Conservation (phyloP, 2,329 filamentous ascomycete genomes). For the Clarireedia hainanense region DNA sequence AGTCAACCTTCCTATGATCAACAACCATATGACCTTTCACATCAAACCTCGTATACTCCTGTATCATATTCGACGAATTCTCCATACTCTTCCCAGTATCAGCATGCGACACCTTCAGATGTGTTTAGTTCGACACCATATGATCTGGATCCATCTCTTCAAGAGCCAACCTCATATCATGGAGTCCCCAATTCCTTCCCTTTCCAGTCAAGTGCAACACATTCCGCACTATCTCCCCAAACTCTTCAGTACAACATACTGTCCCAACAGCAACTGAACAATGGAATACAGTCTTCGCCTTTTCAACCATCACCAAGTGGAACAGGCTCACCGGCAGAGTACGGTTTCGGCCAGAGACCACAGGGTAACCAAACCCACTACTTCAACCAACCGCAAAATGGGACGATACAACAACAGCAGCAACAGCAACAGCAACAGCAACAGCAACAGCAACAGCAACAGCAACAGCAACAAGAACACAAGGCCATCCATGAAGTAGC, state of each 20-base stretch:
- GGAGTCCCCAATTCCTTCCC: conserved; percentile 22
- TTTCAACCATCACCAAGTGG: conserved; percentile 18
- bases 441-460: no score
- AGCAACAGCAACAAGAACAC: conserved; percentile 9
- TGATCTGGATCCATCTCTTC: conserved; percentile 23
- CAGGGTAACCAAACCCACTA: conserved; percentile 14
- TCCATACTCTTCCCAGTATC: conserved; percentile 24
- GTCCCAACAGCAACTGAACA: conserved; percentile 17
- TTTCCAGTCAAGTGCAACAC: conserved; percentile 14
- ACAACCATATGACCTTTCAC: conserved; percentile 17
- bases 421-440: no score
- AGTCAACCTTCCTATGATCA: conserved; percentile 20
- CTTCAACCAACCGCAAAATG: conserved; percentile 12
- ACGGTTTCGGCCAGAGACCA: conserved; percentile 11
- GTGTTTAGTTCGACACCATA: conserved; percentile 20
- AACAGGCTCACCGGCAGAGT: conserved; percentile 10
- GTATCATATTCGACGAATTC: conserved; percentile 21
- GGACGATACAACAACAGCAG: conserved; percentile 10
- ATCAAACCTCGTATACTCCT: conserved; percentile 21
- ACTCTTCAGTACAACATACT: conserved; percentile 24
- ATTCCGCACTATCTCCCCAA: conserved; percentile 25
- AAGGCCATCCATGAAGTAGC: conserved; percentile 4
- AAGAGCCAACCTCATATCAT: conserved; percentile 18
- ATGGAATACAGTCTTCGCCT: conserved; percentile 9
- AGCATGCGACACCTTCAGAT: conserved; percentile 21